Conservation (phyloP, 139 green algal species). For the Astrephomene gubernaculifera region DNA sequence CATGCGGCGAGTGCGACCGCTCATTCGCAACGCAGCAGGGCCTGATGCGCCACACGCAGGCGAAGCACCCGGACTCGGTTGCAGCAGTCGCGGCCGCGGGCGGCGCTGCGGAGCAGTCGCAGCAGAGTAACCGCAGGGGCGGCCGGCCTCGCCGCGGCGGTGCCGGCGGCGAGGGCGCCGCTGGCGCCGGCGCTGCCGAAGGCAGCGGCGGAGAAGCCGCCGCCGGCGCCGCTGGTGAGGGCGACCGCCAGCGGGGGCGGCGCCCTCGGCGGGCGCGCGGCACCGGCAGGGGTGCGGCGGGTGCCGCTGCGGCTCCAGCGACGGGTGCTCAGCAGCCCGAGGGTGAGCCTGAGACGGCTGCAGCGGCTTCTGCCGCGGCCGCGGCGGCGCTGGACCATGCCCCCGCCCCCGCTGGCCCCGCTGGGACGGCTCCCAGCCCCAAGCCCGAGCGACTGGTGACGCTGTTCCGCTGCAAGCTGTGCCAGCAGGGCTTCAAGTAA, state of each 20-base stretch:
- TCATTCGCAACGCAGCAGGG: slow-evolving; percentile 20
- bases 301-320: background rate
- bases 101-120: background rate
- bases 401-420: background rate
- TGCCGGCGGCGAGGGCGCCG: background rate
- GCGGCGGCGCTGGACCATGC: background rate
- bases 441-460: slow-evolving; percentile 10
- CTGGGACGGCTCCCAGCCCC: too few species aligned
- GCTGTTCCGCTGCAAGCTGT: slow-evolving; percentile 31
- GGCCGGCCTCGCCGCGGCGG: background rate
- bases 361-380: background rate
- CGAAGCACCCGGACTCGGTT: slow-evolving; percentile 7
- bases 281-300: background rate
- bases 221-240: background rate
- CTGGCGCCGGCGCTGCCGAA: too few species aligned
- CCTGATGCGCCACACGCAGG: slow-evolving; percentile 18
- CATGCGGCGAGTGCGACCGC: slow-evolving; percentile 26
- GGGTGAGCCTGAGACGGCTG: background rate
- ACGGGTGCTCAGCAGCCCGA: background rate
- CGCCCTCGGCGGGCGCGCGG: background rate
- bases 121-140: background rate
- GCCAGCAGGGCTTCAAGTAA: slow-evolving; percentile 46
- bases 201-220: background rate
- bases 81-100: background rate
- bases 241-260: too few species aligned